Evolutionary conservation across 441 rosid species (phyloP), one percentile per base, ranked within the genome.

Genomic region (Pelargonium citronellum): DNA sequence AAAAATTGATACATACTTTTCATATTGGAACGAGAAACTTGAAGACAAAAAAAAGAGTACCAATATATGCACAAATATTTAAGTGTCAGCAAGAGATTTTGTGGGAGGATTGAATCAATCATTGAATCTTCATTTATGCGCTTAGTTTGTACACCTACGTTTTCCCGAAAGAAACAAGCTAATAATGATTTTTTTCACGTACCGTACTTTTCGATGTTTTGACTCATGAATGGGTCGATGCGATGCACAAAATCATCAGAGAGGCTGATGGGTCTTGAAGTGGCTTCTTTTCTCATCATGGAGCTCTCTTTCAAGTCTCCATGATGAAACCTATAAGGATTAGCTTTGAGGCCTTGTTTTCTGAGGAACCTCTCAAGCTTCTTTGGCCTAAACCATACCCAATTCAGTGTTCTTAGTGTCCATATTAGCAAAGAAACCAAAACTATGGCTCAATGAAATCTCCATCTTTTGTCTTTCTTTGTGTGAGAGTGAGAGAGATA

Each of bases 311-410:
- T 22, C 57, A 58, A 57, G 67, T 81, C 78, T 62, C 80, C 82
- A 19, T 71, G 43, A 15, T 72, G 71, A 67, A 79, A 24, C 15
- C 64, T 74, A 69, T 71, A 81, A 10, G 80, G 64, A 63, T 75
- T 78, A 39, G 79, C 74, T 16, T 68, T 63, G 34, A 81, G 69
- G 12, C 77, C 79, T 72, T 72, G 82, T 53, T 65, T 69, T 70
- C 66, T 79, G 34, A 81, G 73, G 55, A 22, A 63, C 67, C 64
- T 77, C 68, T 81, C 82, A 3, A 73, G 47, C n/a, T 61, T 73
- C 73, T 74, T 81, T 60, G 82, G 82, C 69, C 22, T 81, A 62
- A 79, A 3, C 82, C 84, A 81, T 12, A 71, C 73, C 17, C 72
- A 63, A 41, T 72, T 72, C 62, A 81, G 64, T 0, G 72, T 64